Conservation (phyloP, 345 rosid genomes). For the thale cress (Arabidopsis thaliana) region DNA sequence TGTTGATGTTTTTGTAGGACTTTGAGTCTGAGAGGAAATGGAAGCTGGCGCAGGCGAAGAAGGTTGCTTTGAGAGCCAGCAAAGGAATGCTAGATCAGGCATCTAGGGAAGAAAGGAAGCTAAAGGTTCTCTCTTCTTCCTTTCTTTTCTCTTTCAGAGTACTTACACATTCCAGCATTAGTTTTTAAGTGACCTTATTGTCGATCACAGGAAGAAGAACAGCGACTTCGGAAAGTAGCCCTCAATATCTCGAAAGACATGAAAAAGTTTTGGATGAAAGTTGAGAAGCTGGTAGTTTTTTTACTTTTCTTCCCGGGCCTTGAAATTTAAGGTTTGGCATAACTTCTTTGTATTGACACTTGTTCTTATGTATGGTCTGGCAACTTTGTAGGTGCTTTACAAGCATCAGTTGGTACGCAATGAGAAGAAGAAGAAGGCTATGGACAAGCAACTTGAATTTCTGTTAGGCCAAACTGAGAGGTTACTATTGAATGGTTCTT, state of each 20-base stretch:
- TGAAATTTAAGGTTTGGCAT: slow-evolving; percentile 1
- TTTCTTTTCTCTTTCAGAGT: slow-evolving; percentile 17
- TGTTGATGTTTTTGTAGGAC: slow-evolving; percentile 60
- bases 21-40: slow-evolving; percentile 99
- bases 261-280: slow-evolving; percentile 96
- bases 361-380: slow-evolving; percentile 30
- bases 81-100: slow-evolving; percentile 97
- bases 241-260: slow-evolving; percentile 91
- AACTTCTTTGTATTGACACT: slow-evolving; percentile 36
- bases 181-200: slow-evolving; percentile 22
- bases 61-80: slow-evolving; percentile 93
- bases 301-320: background rate
- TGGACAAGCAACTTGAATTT: slow-evolving; percentile 97
- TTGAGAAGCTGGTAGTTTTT: slow-evolving; percentile 92
- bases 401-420: slow-evolving; percentile 95
- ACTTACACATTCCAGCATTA: slow-evolving; percentile 4
- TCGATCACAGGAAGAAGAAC: slow-evolving; percentile 88
- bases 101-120: slow-evolving; percentile 90
- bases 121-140: slow-evolving; percentile 63
- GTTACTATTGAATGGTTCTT: slow-evolving; percentile 45
- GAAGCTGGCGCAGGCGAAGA: slow-evolving; percentile 96
- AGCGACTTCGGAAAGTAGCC: slow-evolving; percentile 81
- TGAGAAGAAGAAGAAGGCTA: slow-evolving; percentile 94
- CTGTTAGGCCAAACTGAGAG: slow-evolving; percentile 99
- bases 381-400: slow-evolving; percentile 76